Conservation (phyloP, 164 flowering plant genomes). For the Stephania japonica region DNA sequence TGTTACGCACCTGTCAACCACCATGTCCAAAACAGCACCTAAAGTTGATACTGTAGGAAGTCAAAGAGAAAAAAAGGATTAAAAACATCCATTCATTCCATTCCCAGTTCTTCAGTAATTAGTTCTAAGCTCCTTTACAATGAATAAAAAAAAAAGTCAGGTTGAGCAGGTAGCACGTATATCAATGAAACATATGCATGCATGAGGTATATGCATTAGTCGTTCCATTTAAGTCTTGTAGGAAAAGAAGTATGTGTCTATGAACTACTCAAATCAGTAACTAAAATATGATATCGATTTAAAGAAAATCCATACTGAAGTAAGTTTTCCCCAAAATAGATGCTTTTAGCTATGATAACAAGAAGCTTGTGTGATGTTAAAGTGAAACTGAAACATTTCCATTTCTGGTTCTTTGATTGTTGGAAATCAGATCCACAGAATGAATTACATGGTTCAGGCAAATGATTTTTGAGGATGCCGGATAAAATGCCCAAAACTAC, state of each 20-base stretch:
- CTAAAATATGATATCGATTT: neutral
- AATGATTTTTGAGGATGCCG: no score
- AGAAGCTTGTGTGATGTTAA: no score
- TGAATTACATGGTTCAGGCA: no score
- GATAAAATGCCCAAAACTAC: no score
- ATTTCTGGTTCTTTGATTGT: no score
- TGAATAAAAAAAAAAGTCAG: neutral
- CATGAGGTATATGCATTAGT: neutral
- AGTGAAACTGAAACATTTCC: no score
- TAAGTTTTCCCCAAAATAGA: neutral
- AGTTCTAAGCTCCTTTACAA: neutral
- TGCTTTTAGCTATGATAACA: no score
- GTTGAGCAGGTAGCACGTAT: neutral
- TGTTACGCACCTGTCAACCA: constrained; percentile 75
- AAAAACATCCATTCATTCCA: neutral
- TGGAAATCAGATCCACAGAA: no score
- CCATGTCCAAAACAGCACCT: constrained; percentile 99
- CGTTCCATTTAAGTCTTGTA: neutral
- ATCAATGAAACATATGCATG: neutral
- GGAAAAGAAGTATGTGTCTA: neutral
- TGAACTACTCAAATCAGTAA: neutral
- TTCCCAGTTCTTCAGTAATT: neutral
- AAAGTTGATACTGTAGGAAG: constrained; percentile 70
- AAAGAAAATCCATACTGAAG: neutral
- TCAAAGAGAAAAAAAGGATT: neutral